Conservation (phyloP, 2,329 filamentous ascomycete genomes). For the Hymenoscyphus infarciens region DNA sequence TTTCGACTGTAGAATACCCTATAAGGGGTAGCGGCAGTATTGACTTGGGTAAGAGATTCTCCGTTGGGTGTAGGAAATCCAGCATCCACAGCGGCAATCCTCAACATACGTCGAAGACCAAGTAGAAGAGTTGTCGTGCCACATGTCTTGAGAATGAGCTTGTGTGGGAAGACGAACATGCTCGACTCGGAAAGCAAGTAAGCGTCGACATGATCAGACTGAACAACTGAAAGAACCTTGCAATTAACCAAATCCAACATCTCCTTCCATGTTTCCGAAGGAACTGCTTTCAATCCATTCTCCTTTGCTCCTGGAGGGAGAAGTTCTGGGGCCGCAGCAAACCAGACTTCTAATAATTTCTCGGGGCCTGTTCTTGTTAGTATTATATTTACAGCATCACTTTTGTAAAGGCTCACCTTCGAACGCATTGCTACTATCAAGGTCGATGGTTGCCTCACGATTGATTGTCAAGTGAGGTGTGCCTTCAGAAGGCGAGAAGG, state of each 20-base stretch:
- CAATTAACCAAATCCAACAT: slow-evolving; percentile 99
- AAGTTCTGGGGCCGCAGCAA: slow-evolving; percentile 72
- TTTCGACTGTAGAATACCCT: slow-evolving; percentile 98
- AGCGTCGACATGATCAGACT: slow-evolving; percentile 91
- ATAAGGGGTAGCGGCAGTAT: slow-evolving; percentile 80
- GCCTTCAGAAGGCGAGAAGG: slow-evolving; percentile 75
- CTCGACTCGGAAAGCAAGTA: slow-evolving; percentile 97
- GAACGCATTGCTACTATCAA: slow-evolving; percentile 94
- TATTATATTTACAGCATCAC: slow-evolving; percentile 16
- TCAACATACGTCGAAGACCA: slow-evolving; percentile 84
- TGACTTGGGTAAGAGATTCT: slow-evolving; percentile 60
- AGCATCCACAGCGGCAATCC: slow-evolving; percentile 82
- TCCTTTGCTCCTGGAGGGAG: slow-evolving; percentile 68
- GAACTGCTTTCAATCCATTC: slow-evolving; percentile 80
- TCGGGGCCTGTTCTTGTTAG: slow-evolving; percentile 65
- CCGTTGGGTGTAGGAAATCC: slow-evolving; percentile 84
- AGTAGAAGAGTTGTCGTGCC: slow-evolving; percentile 92
- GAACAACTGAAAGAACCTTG: slow-evolving; percentile 91
- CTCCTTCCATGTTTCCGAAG: slow-evolving; percentile 82
- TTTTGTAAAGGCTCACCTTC: slow-evolving; percentile 60
- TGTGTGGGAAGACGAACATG: slow-evolving; percentile 99
- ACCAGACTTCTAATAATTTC: slow-evolving; percentile 98
- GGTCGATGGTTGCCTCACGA: slow-evolving; percentile 84
- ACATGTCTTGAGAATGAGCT: slow-evolving; percentile 97
- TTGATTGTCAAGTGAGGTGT: slow-evolving; percentile 95